Base-by-base conservation (phyloP, 352 stramenopile species). In the Pythium biforme region DNA sequence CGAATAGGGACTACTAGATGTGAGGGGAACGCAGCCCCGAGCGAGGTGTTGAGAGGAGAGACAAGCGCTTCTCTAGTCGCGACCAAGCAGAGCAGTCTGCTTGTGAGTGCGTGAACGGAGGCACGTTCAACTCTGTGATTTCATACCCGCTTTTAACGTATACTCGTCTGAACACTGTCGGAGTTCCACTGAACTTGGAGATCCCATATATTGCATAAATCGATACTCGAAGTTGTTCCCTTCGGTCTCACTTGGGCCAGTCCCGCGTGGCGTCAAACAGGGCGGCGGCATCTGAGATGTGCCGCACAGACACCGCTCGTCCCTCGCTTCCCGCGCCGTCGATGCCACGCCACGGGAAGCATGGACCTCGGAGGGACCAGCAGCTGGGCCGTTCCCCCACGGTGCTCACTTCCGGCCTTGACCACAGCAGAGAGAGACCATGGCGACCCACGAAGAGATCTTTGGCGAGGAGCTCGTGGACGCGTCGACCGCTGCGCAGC, bases 391-490 rank as follows among this genome's bases (percentile, higher is more conserved):
- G 12, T n/a, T 7, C 20, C n/a, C 31, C 20, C 3, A 37, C 31
- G 31, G 31, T 37, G n/a, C 31, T 37, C 31, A 37, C 31, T 37
- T 37, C 10, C 49, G 2, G 12, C 25, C 19, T 3, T 48, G 8
- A 9, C n/a, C n/a, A n/a, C n/a, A n/a, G n/a, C n/a, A n/a, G 8
- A 17, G 9, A 11, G 34, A 17, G 34, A 55, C 12, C 5, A 55
- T 55, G 26, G 19, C 49, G 31, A 61, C 54, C 19, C 37, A 43
- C 22, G 52, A 62, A 33, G 50, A 59, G 48, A 33, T 78, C 45
- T 56, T 75, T 25, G 72, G 72, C 11, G 72, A 78, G 51, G 56
- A 74, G 40, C 46, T 68, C 31, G 58, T 72, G 31, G 55, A 63
- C 9, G 61, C 62, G 6, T 45, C 45, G 31, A 78, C 57, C 34